Conservation (phyloP, 352 stramenopile species). For the Phytophthora podocarpi region DNA sequence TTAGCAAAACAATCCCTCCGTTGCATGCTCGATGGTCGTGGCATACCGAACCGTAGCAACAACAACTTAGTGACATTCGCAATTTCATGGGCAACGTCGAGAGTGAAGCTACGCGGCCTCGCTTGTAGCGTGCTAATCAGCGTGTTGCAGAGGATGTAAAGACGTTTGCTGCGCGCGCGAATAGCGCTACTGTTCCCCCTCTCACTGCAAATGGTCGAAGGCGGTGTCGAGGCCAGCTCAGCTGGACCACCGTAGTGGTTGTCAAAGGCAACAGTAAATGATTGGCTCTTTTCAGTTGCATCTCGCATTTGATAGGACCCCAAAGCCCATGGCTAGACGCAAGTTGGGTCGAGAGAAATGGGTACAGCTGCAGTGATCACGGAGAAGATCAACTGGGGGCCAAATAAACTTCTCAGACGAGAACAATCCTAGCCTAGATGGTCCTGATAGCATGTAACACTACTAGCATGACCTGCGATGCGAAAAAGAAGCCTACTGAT, state of each 20-base stretch:
- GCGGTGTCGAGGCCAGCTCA: background rate
- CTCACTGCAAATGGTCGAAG: background rate
- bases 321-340: too few species aligned
- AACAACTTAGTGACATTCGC: conserved; percentile 6
- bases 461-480: too few species aligned
- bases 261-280: background rate
- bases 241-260: conserved; percentile 1
- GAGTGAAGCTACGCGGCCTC: conserved; percentile 1
- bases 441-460: too few species aligned
- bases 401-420: too few species aligned
- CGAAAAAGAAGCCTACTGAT: too few species aligned
- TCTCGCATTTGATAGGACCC: background rate
- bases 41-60: conserved; percentile 15
- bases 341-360: too few species aligned
- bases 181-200: background rate
- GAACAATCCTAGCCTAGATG: too few species aligned
- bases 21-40: conserved; percentile 7
- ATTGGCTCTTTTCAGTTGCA: background rate
- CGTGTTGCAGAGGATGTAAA: background rate
- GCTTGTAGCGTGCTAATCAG: background rate
- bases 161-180: background rate
- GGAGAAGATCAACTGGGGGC: too few species aligned
- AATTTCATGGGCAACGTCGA: conserved; percentile 15
- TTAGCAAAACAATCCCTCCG: background rate
- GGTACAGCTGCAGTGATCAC: too few species aligned